Percentiles rank a stretch among this genome's conserved stretches.
phyloP scores from a whole-genome alignment of 345 rosid genomes.

The Mangifera indica region DNA sequence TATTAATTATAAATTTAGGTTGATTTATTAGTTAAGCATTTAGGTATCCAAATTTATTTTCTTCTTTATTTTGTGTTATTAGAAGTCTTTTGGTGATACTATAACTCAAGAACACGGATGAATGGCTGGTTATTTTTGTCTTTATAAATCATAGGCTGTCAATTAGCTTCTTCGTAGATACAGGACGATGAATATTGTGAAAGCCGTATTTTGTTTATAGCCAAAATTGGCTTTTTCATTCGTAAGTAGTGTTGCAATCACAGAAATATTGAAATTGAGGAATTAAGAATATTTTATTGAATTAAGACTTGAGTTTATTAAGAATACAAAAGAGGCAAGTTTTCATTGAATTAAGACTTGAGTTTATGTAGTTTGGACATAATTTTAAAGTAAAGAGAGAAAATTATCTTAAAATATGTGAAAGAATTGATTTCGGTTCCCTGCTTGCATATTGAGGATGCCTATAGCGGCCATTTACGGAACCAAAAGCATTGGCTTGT shows the following conservation, averaged over 20 bases:
- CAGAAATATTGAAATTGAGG: neutral
- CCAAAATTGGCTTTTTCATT: neutral
- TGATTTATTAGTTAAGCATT: neutral
- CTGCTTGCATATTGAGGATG: neutral
- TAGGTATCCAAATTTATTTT: neutral
- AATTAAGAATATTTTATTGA: neutral
- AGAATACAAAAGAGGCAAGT: too few relatives aligned
- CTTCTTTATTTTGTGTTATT: neutral
- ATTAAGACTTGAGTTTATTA: neutral
- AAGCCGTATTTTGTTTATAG: neutral
- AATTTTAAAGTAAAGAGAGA: neutral
- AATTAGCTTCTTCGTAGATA: constrained; percentile 4
- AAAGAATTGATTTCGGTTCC: neutral
- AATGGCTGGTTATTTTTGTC: too few relatives aligned
- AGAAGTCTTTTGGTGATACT: neutral
- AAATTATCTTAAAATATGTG: neutral
- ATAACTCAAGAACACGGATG: neutral
- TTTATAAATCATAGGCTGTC: neutral
- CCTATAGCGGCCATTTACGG: neutral
- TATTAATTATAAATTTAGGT: neutral
- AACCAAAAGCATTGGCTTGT: neutral
- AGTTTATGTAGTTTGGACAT: neutral
- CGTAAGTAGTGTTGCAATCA: neutral
- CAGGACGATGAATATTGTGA: neutral
- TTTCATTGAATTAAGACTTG: neutral